Base-by-base conservation (phyloP, 129 eudicot genomes). In the Oenanthe sinensis region DNA sequence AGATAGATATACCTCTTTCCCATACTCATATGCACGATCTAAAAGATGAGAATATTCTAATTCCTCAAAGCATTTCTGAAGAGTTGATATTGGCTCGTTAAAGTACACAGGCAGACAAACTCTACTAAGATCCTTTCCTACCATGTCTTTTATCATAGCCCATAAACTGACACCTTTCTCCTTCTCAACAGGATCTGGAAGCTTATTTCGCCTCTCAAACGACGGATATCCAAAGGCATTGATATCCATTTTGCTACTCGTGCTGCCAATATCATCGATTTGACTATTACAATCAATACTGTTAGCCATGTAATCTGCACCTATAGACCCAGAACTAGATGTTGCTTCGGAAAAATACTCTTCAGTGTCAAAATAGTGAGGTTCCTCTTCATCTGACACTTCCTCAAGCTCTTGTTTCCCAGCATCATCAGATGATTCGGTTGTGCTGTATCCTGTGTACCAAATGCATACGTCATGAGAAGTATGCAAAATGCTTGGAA, bases 21-120 rank as follows among this genome's bases (percentile, higher is more conserved):
- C 98, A 74, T 84, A 87, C 77, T 88, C 86, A 86, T 94, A 91
- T 55, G 98, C 98, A 39, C 77, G 89, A 80, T 94, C 98, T 80
- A 94, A 78, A 81, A 94, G 98, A 80, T 89, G 81, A 39, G 98
- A 94, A 78, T 94, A 94, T 84, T 94, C 98, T 60, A 93, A 75
- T 75, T 93, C 98, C 79, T 93, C 98, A 44, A 89, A 93, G 49
- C 97, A 93, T 73, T 91, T 93, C 79, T 93, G 98, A 28, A 93
- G 85, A 68, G 98, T 89, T 37, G 98, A 93, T 49, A 91, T 87
- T 44, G 98, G 98, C 79, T 93, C 98, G 55, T 93, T 93, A 36
- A 93, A 93, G 82, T 91, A 93, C 54, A 93, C 98, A 40, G 98
- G 98, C 37, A 93, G 88, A 84, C 98, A 93, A 78, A 93, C 97